Evolutionary conservation across 441 rosid species (phyloP), one percentile per base, ranked within the genome.

Genomic region (Capsella rubella): DNA sequence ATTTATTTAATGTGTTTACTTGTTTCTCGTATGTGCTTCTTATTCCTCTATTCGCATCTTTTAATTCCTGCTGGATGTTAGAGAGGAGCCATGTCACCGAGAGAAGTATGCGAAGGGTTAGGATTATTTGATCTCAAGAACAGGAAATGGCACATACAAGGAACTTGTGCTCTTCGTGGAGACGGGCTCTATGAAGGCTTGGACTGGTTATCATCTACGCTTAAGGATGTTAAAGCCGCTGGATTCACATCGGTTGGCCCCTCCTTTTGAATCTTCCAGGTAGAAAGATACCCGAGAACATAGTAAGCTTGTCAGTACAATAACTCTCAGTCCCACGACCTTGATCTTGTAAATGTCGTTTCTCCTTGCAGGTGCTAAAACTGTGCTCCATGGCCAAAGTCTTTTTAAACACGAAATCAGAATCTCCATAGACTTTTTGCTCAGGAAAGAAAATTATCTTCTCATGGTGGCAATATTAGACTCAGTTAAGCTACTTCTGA

Each of bases 71-170:
- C 18, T 60, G 45, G 39, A 55, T 75, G 45, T 75, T 79, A 92
- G 98, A 92, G 81, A 88, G 99, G 98, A 75, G 97, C 97, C 64
- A 95, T 95, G 99, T 82, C 96, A 31, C 91, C 99, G 3, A 87
- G 80, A 92, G 98, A 95, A 85, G 99, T 93, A 49, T 86, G 92
- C 1, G 92, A 95, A 76, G 97, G 99, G 63, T 78, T 95, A 72
- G 99, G 99, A 27, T 92, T 95, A 51, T 82, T 87, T 79, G 98
- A 89, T 74, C 89, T 93, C 31, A 90, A 91, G 87, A 89, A 91
- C 87, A 86, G 99, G 77, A 95, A 90, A 79, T 95, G 99, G 99
- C 97, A 95, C 80, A 93, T 93, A 75, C 98, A 95, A 83, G 99
- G 98, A 71, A 93, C 98, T 55, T 93, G 98, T 47, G 99, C 99